Evolutionary conservation across 257 asterid genomes (phyloP).

Genomic region (Paraleonurus japonicus): DNA sequence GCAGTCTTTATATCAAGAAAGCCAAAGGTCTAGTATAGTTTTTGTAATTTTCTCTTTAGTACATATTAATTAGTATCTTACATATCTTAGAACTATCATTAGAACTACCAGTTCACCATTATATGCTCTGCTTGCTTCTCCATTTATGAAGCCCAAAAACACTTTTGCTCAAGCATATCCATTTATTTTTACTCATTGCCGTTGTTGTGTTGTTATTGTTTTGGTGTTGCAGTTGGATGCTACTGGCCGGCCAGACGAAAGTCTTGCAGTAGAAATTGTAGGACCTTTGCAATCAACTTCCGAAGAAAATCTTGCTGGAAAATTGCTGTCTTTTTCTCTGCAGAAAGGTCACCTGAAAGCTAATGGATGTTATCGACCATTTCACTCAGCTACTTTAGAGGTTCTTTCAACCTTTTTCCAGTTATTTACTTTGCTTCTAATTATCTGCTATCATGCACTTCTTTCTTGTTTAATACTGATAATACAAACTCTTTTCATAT

Average conservation of each 20-base stretch:
- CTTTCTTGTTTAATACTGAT: conserved; percentile 7
- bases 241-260: conserved; percentile 96
- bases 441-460: conserved; percentile 13
- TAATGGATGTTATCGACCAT: conserved; percentile 74
- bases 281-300: conserved; percentile 83
- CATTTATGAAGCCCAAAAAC: conserved; percentile 6
- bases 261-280: conserved; percentile 79
- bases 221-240: conserved; percentile 82
- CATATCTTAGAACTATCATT: background rate
- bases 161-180: background rate
- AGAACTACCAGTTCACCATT: background rate
- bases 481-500: conserved; percentile 26
- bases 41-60: conserved; percentile 7
- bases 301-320: conserved; percentile 77
- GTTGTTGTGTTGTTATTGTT: conserved; percentile 11
- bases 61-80: background rate
- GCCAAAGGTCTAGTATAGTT: background rate
- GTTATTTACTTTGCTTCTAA: conserved; percentile 19
- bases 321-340: conserved; percentile 79
- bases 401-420: conserved; percentile 37
- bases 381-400: conserved; percentile 90
- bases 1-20: background rate
- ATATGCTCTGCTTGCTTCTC: conserved; percentile 23
- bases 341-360: conserved; percentile 98
- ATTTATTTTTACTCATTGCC: background rate